Conservation (phyloP, 2,329 filamentous ascomycete genomes). For the Pseudogymnoascus sp. region DNA sequence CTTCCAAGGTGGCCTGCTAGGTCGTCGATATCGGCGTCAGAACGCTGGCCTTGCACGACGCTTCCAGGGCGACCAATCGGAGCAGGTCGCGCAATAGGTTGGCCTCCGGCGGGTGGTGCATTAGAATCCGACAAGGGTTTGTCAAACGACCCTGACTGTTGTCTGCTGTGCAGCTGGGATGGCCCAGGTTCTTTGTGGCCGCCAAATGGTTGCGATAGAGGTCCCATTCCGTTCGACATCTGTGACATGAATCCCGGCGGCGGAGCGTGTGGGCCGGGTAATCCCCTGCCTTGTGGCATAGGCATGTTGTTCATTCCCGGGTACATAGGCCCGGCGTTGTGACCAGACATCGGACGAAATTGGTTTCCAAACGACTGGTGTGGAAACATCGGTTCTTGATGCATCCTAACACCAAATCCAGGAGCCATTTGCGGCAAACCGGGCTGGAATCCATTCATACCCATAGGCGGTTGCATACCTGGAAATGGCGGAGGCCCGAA, state of each 20-base stretch:
- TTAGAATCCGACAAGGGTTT: constrained; percentile 34
- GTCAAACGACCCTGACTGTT: constrained; percentile 67
- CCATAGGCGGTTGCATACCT: constrained; percentile 45
- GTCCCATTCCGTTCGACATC: constrained; percentile 37
- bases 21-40: constrained; percentile 59
- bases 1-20: constrained; percentile 79
- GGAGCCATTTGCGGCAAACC: constrained; percentile 36
- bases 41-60: constrained; percentile 49
- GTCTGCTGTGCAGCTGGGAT: constrained; percentile 62
- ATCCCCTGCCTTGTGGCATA: constrained; percentile 44
- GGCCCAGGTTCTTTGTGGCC: constrained; percentile 35
- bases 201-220: constrained; percentile 32
- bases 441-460: constrained; percentile 49
- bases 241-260: constrained; percentile 44
- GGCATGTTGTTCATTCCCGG: constrained; percentile 56
- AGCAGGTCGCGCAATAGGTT: constrained; percentile 73
- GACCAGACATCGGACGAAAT: constrained; percentile 46
- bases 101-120: constrained; percentile 44
- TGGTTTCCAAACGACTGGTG: constrained; percentile 48
- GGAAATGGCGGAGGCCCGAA: constrained; percentile 38
- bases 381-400: constrained; percentile 48
- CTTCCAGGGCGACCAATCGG: constrained; percentile 86
- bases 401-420: constrained; percentile 37
- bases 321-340: constrained; percentile 48
- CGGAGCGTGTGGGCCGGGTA: constrained; percentile 38